Percentiles rank a stretch among this genome's conserved stretches.
Conservation (phyloP, 2,329 filamentous ascomycete species). For the Akanthomyces muscarius region DNA sequence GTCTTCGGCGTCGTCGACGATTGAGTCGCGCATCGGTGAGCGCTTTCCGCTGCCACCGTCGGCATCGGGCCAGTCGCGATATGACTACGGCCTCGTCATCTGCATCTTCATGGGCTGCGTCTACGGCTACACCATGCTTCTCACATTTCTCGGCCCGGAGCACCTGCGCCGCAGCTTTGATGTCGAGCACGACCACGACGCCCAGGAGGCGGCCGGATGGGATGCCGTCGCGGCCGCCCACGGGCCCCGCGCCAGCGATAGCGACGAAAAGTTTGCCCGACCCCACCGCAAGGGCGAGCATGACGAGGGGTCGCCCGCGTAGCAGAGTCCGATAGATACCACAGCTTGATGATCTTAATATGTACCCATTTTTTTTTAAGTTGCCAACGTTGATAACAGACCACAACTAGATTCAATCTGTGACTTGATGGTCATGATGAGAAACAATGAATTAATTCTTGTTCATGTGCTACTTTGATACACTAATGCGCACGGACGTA, state of each 20-base stretch:
- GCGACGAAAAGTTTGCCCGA: slow-evolving; percentile 6
- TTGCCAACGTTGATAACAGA: background rate
- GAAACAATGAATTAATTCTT: background rate
- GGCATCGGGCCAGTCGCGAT: slow-evolving; percentile 46
- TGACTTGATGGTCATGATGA: background rate
- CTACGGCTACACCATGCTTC: slow-evolving; percentile 56
- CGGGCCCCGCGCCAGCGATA: background rate
- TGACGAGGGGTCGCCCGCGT: background rate
- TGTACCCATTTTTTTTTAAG: background rate
- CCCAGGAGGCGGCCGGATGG: slow-evolving; percentile 42
- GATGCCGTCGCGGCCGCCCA: slow-evolving; percentile 27
- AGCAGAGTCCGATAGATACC: background rate
- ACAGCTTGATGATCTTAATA: background rate
- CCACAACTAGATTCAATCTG: background rate
- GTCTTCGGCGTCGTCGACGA: slow-evolving; percentile 65
- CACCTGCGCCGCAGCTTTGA: slow-evolving; percentile 49
- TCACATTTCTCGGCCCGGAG: slow-evolving; percentile 62
- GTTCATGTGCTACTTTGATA: background rate
- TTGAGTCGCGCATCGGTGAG: slow-evolving; percentile 72
- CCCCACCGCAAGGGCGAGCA: background rate
- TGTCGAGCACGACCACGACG: slow-evolving; percentile 44
- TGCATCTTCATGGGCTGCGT: slow-evolving; percentile 90
- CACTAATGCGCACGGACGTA: background rate
- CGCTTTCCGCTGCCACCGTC: slow-evolving; percentile 64
- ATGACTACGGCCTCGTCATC: slow-evolving; percentile 78